A percentile compares a stretch with the other conserved stretches of the same genome.
Conservation (phyloP, 306 rosid genomes). For the Glycine soja region DNA sequence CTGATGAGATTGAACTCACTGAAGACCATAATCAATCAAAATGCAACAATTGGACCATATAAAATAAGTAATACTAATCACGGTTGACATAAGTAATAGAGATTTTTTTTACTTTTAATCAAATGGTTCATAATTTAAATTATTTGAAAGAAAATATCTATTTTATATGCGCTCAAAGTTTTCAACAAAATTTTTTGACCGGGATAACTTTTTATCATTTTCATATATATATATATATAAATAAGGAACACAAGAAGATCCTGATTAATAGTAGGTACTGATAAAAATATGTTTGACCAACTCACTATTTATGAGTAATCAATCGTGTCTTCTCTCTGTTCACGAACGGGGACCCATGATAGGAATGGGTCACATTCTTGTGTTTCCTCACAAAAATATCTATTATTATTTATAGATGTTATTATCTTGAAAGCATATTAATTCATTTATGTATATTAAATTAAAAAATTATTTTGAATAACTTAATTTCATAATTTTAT, state of each 20-base stretch:
- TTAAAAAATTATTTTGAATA: neutral
- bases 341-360: neutral
- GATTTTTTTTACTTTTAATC: no score
- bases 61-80: no score
- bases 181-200: no score
- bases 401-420: neutral
- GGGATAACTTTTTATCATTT: no score
- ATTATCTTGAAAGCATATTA: neutral
- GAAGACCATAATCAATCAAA: neutral
- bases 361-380: neutral
- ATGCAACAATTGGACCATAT: neutral
- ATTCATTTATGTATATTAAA: neutral
- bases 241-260: neutral
- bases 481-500: neutral
- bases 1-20: neutral
- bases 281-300: neutral
- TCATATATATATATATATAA: neutral
- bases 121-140: no score
- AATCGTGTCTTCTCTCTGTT: conserved; percentile 11
- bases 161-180: no score
- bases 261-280: neutral
- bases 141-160: no score
- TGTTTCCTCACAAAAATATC: neutral
- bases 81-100: no score
- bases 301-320: neutral